Percentiles rank a stretch among this genome's conserved stretches.
Conservation (phyloP, 805 yeast species). For the Ogataea paraovalis region DNA sequence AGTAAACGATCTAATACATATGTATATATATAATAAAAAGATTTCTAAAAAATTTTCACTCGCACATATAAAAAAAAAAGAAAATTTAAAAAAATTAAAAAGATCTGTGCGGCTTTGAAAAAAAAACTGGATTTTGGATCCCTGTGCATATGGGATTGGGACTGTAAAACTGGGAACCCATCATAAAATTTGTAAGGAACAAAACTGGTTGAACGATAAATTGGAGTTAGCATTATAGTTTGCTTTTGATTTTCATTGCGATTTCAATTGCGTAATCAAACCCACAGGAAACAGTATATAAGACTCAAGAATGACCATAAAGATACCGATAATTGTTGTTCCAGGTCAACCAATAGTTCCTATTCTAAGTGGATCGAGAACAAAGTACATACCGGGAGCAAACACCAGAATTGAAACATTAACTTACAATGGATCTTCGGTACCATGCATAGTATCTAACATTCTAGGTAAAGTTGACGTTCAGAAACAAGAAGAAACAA, state of each 20-base stretch:
- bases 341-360: conserved; percentile 84
- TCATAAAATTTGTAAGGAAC: too few relatives aligned
- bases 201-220: too few relatives aligned
- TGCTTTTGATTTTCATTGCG: too few relatives aligned
- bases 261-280: too few relatives aligned
- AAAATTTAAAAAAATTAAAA: not conserved
- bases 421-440: conserved; percentile 33
- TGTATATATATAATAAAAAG: not conserved
- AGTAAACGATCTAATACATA: not conserved
- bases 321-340: conserved; percentile 47
- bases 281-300: not conserved
- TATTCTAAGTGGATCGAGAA: conserved; percentile 32
- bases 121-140: not conserved
- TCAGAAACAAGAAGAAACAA: conserved; percentile 14
- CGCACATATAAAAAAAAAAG: not conserved
- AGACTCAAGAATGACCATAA: conserved; percentile 5
- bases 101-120: not conserved
- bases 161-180: not conserved
- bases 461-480: conserved; percentile 54
- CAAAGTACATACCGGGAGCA: conserved; percentile 53
- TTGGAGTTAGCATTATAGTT: too few relatives aligned
- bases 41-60: not conserved
- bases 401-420: conserved; percentile 57
- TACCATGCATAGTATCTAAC: conserved; percentile 50
- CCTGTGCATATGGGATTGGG: not conserved